Evolutionary conservation across 179 eudicot species (phyloP).

Genomic region (Dionaea muscipula): DNA sequence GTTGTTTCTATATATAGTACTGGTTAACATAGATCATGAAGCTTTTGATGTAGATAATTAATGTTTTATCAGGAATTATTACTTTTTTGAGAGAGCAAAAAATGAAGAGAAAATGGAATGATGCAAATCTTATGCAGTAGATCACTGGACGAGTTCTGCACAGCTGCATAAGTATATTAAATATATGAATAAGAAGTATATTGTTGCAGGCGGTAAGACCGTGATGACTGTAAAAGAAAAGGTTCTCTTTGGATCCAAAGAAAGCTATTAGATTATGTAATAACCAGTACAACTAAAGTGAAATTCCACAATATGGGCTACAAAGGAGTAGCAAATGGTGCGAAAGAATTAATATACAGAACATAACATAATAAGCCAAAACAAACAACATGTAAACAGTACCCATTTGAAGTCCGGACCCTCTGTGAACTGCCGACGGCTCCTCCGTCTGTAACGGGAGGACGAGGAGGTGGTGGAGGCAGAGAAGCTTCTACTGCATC

Average conservation of each 20-base stretch:
- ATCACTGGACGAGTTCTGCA: not conserved
- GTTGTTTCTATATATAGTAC: not conserved
- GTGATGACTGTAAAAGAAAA: not conserved
- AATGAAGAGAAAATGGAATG: not conserved
- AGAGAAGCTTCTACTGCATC: slow-evolving; percentile 28
- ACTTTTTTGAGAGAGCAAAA: not conserved
- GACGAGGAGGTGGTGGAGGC: slow-evolving; percentile 12
- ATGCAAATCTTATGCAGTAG: not conserved
- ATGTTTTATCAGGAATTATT: not conserved
- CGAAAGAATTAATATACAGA: not conserved
- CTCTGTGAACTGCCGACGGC: slow-evolving; percentile 30
- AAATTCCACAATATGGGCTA: not conserved
- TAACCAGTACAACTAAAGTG: not conserved
- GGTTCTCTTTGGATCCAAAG: not conserved
- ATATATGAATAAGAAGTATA: not conserved
- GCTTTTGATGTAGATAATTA: not conserved
- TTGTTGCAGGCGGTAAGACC: not conserved
- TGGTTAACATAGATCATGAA: not conserved
- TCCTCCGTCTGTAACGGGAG: slow-evolving; percentile 31
- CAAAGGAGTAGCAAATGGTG: not conserved
- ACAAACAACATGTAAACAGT: slow-evolving; percentile 1
- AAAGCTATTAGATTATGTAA: not conserved
- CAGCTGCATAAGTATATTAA: not conserved
- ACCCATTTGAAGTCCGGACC: slow-evolving; percentile 68
- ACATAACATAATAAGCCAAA: not conserved